Evolutionary conservation across 768 basidiomycete genomes (phyloP).

Genomic region (Naganishia antarctica): DNA sequence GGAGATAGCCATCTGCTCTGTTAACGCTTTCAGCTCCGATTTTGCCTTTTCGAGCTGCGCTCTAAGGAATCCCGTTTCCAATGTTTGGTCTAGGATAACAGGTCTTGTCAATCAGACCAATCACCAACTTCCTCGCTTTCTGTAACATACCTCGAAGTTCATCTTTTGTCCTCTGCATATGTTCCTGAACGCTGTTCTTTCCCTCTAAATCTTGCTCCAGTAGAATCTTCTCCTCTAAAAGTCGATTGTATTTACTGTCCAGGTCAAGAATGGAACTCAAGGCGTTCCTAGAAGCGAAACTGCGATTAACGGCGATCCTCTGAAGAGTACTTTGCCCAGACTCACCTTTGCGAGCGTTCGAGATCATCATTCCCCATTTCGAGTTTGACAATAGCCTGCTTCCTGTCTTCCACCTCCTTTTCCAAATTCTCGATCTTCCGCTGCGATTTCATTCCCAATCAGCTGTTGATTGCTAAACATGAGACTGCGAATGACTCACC

Average conservation of each 20-base stretch:
- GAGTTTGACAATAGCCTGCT: constrained; percentile 44
- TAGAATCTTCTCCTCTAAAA: constrained; percentile 92
- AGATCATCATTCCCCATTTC: constrained; percentile 67
- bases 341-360: constrained; percentile 78
- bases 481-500: neutral
- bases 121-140: neutral
- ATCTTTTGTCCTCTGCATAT: constrained; percentile 82
- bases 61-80: constrained; percentile 8
- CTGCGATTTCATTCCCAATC: constrained; percentile 54
- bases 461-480: neutral
- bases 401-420: constrained; percentile 46
- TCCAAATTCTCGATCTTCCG: constrained; percentile 82
- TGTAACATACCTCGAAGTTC: constrained; percentile 6
- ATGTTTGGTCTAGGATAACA: neutral
- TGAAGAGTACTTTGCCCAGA: neutral
- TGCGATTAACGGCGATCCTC: neutral
- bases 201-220: constrained; percentile 90
- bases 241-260: constrained; percentile 81
- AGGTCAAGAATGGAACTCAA: constrained; percentile 53
- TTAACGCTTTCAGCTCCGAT: neutral
- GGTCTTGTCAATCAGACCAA: neutral
- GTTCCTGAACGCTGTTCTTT: constrained; percentile 84
- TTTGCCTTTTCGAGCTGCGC: constrained; percentile 7
- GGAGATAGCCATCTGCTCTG: neutral
- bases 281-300: constrained; percentile 55